Base-by-base conservation (phyloP, 768 basidiomycete genomes). In the Porpolomopsis calyptriformis region DNA sequence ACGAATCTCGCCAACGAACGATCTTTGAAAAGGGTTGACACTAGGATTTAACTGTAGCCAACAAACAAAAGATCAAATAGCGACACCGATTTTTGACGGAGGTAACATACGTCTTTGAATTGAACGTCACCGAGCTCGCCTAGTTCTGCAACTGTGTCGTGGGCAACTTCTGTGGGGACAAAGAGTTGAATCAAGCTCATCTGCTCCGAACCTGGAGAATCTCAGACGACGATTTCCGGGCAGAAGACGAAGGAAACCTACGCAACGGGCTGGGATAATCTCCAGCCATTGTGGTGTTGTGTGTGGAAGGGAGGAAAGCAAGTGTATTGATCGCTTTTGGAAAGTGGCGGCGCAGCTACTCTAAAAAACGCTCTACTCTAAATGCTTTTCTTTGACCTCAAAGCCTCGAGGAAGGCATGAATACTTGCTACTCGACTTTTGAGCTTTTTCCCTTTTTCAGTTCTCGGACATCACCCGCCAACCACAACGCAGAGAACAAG, bases 161-260 rank as follows among this genome's bases (percentile, higher is more conserved):
- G 96, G 23, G 93, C 90, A 50, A 94, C 90, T 73, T 99, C 96
- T 31, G 87, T 85, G 36, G 94, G 96, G 55, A 97, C 85, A 61
- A 91, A 93, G 57, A 99, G 81, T 73, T 97, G 91, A 52, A 94
- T 86, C 68, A 93, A 72, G 73, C 91, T 94, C 93, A 97, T 97
- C 71, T 81, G 77, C 70, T 96, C 93, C 75, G 93, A 97, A 48
- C 88, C 92, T 96, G 45, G 50, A 54, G 45, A 41, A 51, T 9
- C 18, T 42, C 50, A 46, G 29, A 46, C 27, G 20, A 31, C 29
- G 12, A 26, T 41, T 24, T 3, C 10, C 14, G 37, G 38, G 10
- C 48, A 27, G 14, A 14, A 46, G 38, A 31, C 7, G 27, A n/a
- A 8, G 34, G 36, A 39, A 1, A 71, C 80, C 52, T 64, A 90